Base-by-base conservation (phyloP, 108 stramenopile genomes). In the Cyclotella sp. region DNA sequence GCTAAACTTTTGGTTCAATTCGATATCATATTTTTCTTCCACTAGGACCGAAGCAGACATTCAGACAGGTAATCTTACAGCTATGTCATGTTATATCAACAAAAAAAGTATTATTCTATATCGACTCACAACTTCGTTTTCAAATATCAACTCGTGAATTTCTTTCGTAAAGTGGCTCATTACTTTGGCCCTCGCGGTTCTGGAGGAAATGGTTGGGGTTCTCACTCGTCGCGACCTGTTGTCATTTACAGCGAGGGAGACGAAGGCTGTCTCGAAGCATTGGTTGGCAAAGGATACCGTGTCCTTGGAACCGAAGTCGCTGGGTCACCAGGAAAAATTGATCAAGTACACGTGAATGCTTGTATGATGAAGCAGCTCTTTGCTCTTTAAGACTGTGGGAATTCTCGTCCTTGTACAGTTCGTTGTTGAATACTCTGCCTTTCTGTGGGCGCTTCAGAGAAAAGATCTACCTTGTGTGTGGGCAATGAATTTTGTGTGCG, bases 171-270 rank as follows among this genome's bases (percentile, higher is more conserved):
- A 24, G 85, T 86, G 34, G 83, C 46, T 27, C 88, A 88, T 65
- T 88, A 84, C 73, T 88, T 77, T 69, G 88, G 88, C 41, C 70
- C 80, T 24, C 46, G 59, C 28, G 88, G 85, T 51, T 72, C 83
- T 51, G 88, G 88, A 30, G 88, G 88, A 22, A 88, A 88, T 58
- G 88, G 83, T 29, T 88, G 88, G 88, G 88, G 88, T n/a, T 70
- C 66, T 21, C 88, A 88, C 44, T 86, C 85, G 27, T 81, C 78
- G 29, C 87, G 87, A 42, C 87, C 87, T 21, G 66, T 88, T 59
- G 72, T 76, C 14, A 40, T 88, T 27, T 75, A 45, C 67, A 70
- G 79, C 58, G 70, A 43, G 10, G 87, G 87, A 8, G 87, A 88
- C 57, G 79, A 85, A 54, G 87, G 82, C 19, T 88, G 87, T 60